Base-by-base conservation (phyloP, 352 stramenopile genomes). In the Thraustochytrium sp. region DNA sequence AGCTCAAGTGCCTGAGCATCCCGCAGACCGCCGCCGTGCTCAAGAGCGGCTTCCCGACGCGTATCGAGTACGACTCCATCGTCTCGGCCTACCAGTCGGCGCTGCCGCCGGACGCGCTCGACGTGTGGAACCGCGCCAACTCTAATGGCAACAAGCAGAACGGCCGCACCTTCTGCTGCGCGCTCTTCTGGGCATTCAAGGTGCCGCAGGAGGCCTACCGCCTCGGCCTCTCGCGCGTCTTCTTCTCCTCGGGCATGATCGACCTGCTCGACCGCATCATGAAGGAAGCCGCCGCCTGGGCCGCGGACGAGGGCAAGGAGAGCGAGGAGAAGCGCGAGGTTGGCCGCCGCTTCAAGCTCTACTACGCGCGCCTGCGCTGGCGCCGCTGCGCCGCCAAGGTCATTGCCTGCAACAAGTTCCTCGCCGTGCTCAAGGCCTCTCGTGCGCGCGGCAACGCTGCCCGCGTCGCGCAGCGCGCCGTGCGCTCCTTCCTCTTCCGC, bases 211-310 rank as follows among this genome's bases (percentile, higher is more conserved):
- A 95, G 54, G 87, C 90, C 21, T 95, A 92, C 86, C 90, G 90
- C 76, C 90, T 95, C 38, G 92, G 92, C 86, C 91, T 91, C 63
- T 92, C 91, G 13, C 93, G 93, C 85, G 91, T 96, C 34, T 96
- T 96, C 86, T 96, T 96, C 86, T 94, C 93, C 86, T 94, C 92
- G 23, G 92, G 92, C 82, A 94, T 95, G 86, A 96, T 96, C 82
- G 92, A 92, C 59, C 87, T 94, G 2, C 85, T 96, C 3, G 91
- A 96, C 74, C 90, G 91, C 5, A 87, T 96, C 18, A 86, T 96
- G 38, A 85, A 86, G 40, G 51, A 54, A 46, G 59, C 75, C 40
- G 44, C 55, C 21, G 49, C 34, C 36, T 84, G 75, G 75, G 61
- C 55, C 36, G 23, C 85, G 37, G 61, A 84, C 61, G 75, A 75